These are phyloP conservation scores for Aureobasidium sp. DNA, from an alignment of 2,329 filamentous ascomycete species.

Conservation along the genomic window DNA sequence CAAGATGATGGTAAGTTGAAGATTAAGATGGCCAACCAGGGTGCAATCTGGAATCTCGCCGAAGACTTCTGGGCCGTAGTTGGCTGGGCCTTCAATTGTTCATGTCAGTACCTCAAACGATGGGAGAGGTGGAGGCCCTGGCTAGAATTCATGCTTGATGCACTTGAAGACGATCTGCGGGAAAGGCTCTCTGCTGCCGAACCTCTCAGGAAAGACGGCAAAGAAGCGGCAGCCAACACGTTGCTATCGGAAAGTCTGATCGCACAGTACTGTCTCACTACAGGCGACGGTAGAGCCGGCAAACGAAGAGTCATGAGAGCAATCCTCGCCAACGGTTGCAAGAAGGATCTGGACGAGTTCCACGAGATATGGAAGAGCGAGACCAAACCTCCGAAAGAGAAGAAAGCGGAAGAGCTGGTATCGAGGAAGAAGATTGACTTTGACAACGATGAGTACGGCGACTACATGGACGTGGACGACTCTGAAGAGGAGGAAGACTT, in stretches of 20 bases:
- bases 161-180: constrained; percentile 62
- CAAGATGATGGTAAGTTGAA: constrained; percentile 32
- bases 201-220: constrained; percentile 15
- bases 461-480: constrained; percentile 50
- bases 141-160: constrained; percentile 70
- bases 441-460: constrained; percentile 51
- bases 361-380: constrained; percentile 61
- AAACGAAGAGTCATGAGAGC: constrained; percentile 52
- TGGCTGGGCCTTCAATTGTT: constrained; percentile 92
- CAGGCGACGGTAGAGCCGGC: constrained; percentile 30
- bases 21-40: constrained; percentile 37
- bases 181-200: constrained; percentile 38
- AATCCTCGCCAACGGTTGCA: constrained; percentile 56
- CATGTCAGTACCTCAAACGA: constrained; percentile 57
- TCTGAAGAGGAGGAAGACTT: constrained; percentile 28
- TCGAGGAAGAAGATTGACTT: constrained; percentile 41
- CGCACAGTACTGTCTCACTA: constrained; percentile 46
- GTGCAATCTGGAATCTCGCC: constrained; percentile 64
- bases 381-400: constrained; percentile 38
- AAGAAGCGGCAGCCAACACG: constrained; percentile 16
- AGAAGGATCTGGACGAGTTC: constrained; percentile 46
- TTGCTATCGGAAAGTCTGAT: constrained; percentile 49
- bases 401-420: constrained; percentile 39
- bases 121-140: constrained; percentile 78
- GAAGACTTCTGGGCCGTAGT: constrained; percentile 83